Evolutionary conservation across 352 stramenopile species (phyloP), one percentile per base, ranked within the genome.

Genomic region (Globisporangium uncinulatum): DNA sequence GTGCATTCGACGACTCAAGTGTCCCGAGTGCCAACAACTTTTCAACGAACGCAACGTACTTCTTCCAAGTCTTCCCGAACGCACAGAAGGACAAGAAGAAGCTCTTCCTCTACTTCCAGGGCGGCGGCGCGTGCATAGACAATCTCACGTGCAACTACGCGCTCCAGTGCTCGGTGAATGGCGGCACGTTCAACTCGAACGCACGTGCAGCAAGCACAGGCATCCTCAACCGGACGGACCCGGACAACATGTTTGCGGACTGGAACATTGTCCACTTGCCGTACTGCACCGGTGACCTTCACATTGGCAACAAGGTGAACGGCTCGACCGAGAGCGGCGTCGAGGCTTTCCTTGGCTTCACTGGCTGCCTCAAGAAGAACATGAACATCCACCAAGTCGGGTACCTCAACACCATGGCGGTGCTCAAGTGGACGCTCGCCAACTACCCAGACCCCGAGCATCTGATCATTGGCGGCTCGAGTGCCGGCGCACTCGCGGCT

Each of bases 31-130:
- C 73, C 14, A 59, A 62, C 56, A 63, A 69, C 57, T 82, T 76
- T 24, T 60, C 50, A n/a, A 79, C 73, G 21, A 83, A 82, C 50
- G 32, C 66, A 37, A 83, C 79, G 11, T 92, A 82, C 66, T 88
- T 88, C 57, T 89, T 89, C 67, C 76, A 88, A 61, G 69, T 89
- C 15, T 89, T 89, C 62, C 77, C 81, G 21, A 69, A 71, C 34
- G 59, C 64, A 17, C 63, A 76, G 17, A 51, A 77, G 48, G 67
- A 63, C 57, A 87, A 86, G 58, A 75, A 60, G 37, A 91, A 92
- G 62, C 61, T 92, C 15, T 60, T 92, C 55, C 57, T 92, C 43
- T 92, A 80, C 62, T 79, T 92, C 55, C 78, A 89, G 56, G 79
- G 76, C 49, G 79, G 79, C 31, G 81, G 81, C 51, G 81, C 75